Conservation (phyloP, 1,284 basidiomycete genomes). For the Pyrrhoderma noxium region DNA sequence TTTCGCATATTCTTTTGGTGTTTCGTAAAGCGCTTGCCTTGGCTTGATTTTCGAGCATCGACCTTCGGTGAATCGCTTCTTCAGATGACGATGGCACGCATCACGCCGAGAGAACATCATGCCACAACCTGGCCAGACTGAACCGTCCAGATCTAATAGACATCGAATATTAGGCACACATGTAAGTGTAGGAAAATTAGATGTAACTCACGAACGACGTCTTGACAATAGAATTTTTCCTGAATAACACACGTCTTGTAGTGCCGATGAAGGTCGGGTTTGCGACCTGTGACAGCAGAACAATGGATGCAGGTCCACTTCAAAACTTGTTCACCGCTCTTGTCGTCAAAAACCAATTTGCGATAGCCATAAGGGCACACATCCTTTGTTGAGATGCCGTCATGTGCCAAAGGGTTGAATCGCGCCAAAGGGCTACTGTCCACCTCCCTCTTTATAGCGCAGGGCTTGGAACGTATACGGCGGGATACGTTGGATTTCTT, state of each 20-base stretch:
- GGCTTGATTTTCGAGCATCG: slow-evolving; percentile 7
- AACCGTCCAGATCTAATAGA: slow-evolving; percentile 10
- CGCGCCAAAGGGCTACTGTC: too few relatives aligned
- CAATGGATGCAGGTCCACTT: slow-evolving; percentile 13
- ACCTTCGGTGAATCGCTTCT: slow-evolving; percentile 10
- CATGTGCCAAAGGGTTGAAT: too few relatives aligned
- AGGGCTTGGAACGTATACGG: too few relatives aligned
- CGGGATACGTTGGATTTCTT: too few relatives aligned
- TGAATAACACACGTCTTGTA: slow-evolving; percentile 10
- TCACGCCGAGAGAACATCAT: slow-evolving; percentile 14
- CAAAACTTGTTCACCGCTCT: background rate
- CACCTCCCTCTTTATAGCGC: too few relatives aligned
- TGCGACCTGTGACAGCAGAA: background rate
- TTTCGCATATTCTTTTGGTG: slow-evolving; percentile 3
- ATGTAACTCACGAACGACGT: slow-evolving; percentile 12
- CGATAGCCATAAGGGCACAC: too few relatives aligned
- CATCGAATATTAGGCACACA: background rate
- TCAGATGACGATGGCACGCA: slow-evolving; percentile 12
- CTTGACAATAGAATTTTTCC: slow-evolving; percentile 8
- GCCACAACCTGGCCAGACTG: slow-evolving; percentile 11
- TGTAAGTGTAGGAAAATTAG: background rate
- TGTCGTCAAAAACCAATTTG: slow-evolving; percentile 3
- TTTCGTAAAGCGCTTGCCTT: background rate
- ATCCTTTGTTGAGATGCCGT: too few relatives aligned
- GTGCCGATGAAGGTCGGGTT: slow-evolving; percentile 15